Evolutionary conservation across 2,329 filamentous ascomycete genomes (phyloP).

Genomic region (Paraphaeosphaeria sporulosa): DNA sequence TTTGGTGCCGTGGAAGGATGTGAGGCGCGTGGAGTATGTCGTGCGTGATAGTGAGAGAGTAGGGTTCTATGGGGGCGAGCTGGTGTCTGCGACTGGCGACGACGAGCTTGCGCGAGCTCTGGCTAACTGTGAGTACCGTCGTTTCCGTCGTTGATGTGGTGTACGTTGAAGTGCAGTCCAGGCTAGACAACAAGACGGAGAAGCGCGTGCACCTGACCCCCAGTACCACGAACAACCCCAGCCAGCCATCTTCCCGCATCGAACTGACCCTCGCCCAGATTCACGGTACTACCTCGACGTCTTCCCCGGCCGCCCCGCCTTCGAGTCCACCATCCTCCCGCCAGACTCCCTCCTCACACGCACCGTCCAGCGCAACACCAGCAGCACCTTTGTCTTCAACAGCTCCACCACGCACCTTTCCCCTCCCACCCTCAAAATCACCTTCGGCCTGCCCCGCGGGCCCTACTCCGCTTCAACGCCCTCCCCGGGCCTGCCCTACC

Average conservation of each 20-base stretch:
- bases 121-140: constrained; percentile 20
- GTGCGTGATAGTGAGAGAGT: constrained; percentile 30
- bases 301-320: neutral
- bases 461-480: constrained; percentile 3
- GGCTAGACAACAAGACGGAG: too few species aligned
- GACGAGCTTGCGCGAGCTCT: constrained; percentile 21
- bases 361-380: neutral
- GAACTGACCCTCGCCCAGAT: neutral
- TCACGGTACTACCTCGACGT: neutral
- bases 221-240: too few species aligned
- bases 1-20: constrained; percentile 34
- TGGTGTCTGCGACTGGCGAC: constrained; percentile 24
- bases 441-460: constrained; percentile 3
- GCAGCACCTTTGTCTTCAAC: constrained; percentile 10
- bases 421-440: constrained; percentile 29
- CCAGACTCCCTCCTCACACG: too few species aligned
- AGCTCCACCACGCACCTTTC: constrained; percentile 12
- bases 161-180: too few species aligned
- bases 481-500: constrained; percentile 7
- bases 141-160: too few species aligned
- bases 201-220: too few species aligned
- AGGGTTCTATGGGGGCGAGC: constrained; percentile 20
- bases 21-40: constrained; percentile 23
- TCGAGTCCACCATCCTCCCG: neutral
- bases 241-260: neutral